A percentile compares a stretch with the other conserved stretches of the same genome.
Evolutionary conservation across 2,329 filamentous ascomycete species (phyloP).

Genomic region (Myriosclerotinia duriaeana): DNA sequence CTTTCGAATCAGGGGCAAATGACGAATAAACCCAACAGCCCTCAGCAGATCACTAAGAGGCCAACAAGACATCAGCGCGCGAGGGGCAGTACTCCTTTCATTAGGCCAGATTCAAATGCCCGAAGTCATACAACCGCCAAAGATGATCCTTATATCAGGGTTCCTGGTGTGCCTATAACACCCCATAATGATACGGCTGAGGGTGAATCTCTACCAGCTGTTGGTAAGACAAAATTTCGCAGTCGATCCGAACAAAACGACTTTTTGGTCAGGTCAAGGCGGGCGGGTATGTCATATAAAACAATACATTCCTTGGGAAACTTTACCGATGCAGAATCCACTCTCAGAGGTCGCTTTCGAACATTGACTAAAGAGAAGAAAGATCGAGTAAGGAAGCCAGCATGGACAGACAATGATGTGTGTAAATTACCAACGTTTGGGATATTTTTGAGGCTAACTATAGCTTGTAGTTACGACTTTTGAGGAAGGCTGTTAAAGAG

Average conservation of each 20-base stretch:
- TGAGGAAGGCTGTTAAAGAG: conserved; percentile 47
- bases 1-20: neutral
- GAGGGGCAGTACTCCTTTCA: conserved; percentile 16
- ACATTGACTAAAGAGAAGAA: conserved; percentile 63
- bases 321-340: conserved; percentile 67
- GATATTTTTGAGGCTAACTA: conserved; percentile 16
- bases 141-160: neutral
- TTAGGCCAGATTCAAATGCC: conserved; percentile 1
- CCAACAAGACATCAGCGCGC: conserved; percentile 16
- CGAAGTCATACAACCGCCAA: neutral
- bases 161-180: neutral
- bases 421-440: conserved; percentile 42
- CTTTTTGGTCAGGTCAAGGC: conserved; percentile 55
- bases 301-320: conserved; percentile 57
- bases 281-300: conserved; percentile 60
- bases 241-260: conserved; percentile 44
- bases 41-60: neutral
- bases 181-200: conserved; percentile 2
- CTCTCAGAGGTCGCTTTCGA: conserved; percentile 66
- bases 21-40: neutral
- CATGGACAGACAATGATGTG: conserved; percentile 64
- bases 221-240: neutral
- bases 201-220: neutral
- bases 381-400: conserved; percentile 63
- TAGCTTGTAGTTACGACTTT: conserved; percentile 45